Conservation (phyloP, 2,329 filamentous ascomycete genomes). For the Ceratocystis colombiana region DNA sequence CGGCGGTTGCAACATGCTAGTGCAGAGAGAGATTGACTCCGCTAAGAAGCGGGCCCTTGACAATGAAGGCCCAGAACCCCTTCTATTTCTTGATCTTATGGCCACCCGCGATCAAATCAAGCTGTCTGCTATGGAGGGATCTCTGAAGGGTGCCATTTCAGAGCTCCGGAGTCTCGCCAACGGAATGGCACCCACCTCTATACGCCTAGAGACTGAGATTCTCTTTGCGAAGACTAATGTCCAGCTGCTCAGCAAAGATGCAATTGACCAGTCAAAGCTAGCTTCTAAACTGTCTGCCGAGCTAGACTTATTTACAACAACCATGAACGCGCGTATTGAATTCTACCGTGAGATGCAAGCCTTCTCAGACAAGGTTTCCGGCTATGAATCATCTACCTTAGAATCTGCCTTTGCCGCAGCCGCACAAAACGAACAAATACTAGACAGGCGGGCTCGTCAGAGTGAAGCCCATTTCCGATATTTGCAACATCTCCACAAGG, state of each 20-base stretch:
- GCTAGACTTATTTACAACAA: constrained; percentile 60
- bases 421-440: not conserved
- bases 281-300: constrained; percentile 51
- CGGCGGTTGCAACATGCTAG: constrained; percentile 64
- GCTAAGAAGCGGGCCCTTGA: constrained; percentile 7
- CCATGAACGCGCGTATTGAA: constrained; percentile 77
- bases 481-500: constrained; percentile 21
- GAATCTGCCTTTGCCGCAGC: not conserved
- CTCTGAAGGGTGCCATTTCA: constrained; percentile 59
- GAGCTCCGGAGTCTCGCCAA: constrained; percentile 52
- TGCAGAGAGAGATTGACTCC: constrained; percentile 51
- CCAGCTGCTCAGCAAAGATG: not conserved
- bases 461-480: constrained; percentile 69
- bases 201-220: not conserved
- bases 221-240: not conserved
- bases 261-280: not conserved
- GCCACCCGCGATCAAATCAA: not conserved
- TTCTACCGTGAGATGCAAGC: constrained; percentile 85
- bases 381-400: constrained; percentile 34
- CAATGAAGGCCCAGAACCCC: not conserved
- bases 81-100: not conserved
- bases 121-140: constrained; percentile 41
- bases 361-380: constrained; percentile 66
- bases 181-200: not conserved
- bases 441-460: constrained; percentile 46